Evolutionary conservation across 1,139 yeast genomes (phyloP).

Genomic region (Pichia norvegensis): DNA sequence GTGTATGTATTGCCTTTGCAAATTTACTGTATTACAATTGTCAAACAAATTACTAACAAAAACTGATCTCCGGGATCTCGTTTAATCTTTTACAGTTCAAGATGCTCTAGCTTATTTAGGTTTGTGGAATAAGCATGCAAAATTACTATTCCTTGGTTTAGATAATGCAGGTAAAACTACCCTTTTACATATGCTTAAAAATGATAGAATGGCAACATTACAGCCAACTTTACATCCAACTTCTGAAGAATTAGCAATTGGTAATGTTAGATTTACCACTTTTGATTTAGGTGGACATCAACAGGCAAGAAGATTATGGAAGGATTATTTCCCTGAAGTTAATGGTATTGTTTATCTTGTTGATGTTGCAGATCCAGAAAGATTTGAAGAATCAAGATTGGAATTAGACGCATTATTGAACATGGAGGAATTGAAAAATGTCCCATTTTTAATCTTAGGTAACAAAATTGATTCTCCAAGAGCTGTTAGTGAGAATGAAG

Average conservation of each 20-base stretch:
- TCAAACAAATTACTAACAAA: neutral
- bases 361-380: slow-evolving; percentile 94
- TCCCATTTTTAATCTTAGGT: slow-evolving; percentile 90
- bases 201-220: slow-evolving; percentile 93
- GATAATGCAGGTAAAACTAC: slow-evolving; percentile 99
- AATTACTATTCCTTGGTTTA: slow-evolving; percentile 86
- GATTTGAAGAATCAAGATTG: slow-evolving; percentile 90
- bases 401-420: slow-evolving; percentile 89
- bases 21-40: neutral
- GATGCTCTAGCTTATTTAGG: slow-evolving; percentile 91
- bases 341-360: slow-evolving; percentile 94
- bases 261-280: slow-evolving; percentile 93
- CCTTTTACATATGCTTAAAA: slow-evolving; percentile 90
- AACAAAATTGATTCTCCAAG: slow-evolving; percentile 91
- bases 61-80: neutral
- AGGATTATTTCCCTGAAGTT: slow-evolving; percentile 98
- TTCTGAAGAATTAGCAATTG: slow-evolving; percentile 94
- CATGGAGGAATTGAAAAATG: slow-evolving; percentile 81
- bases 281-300: slow-evolving; percentile 97
- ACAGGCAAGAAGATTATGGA: slow-evolving; percentile 99
- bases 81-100: slow-evolving; percentile 45
- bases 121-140: slow-evolving; percentile 96
- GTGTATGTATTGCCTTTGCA: slow-evolving; percentile 36
- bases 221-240: slow-evolving; percentile 99
- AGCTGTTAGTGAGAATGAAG: slow-evolving; percentile 93